phyloP scores from a whole-genome alignment of 768 basidiomycete species.

The Saitozyma podzolica region DNA sequence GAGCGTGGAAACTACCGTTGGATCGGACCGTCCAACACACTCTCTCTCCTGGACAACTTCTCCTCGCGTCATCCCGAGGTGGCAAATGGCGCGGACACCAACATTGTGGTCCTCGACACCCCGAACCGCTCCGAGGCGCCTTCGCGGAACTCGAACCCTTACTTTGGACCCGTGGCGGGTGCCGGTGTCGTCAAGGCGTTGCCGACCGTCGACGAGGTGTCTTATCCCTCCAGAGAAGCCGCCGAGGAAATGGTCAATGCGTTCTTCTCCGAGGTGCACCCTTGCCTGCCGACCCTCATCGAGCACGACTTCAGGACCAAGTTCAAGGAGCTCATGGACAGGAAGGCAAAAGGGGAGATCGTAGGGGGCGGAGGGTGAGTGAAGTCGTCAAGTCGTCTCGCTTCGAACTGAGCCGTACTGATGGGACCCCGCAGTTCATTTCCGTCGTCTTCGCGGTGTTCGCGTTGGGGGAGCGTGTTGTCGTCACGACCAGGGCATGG shows the following conservation, averaged over 20 bases:
- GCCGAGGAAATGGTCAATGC: slow-evolving; percentile 64
- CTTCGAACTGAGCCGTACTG: no score
- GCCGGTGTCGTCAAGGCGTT: slow-evolving; percentile 45
- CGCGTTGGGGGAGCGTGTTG: slow-evolving; percentile 78
- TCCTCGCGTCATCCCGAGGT: slow-evolving; percentile 8
- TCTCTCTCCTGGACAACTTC: slow-evolving; percentile 42
- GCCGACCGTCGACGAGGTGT: slow-evolving; percentile 40
- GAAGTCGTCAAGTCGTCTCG: no score
- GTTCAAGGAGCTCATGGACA: slow-evolving; percentile 72
- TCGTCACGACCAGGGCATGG: slow-evolving; percentile 54
- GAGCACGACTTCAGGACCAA: slow-evolving; percentile 76
- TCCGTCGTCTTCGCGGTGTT: slow-evolving; percentile 84
- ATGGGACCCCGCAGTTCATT: slow-evolving; percentile 59
- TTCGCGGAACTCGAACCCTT: slow-evolving; percentile 29
- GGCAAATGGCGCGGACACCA: slow-evolving; percentile 53
- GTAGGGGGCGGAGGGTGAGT: no score
- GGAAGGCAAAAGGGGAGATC: slow-evolving; percentile 15
- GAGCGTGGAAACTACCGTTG: slow-evolving; percentile 44
- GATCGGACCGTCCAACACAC: slow-evolving; percentile 45
- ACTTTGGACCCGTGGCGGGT: slow-evolving; percentile 46
- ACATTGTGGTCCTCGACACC: not conserved
- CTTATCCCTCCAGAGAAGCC: slow-evolving; percentile 25
- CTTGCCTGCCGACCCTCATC: slow-evolving; percentile 81
- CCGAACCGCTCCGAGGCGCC: not conserved
- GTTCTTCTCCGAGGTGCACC: slow-evolving; percentile 84